Percentiles rank a stretch among this genome's conserved stretches.
Conservation (phyloP, 805 yeast genomes). For the Kodamaea fukazawae region DNA sequence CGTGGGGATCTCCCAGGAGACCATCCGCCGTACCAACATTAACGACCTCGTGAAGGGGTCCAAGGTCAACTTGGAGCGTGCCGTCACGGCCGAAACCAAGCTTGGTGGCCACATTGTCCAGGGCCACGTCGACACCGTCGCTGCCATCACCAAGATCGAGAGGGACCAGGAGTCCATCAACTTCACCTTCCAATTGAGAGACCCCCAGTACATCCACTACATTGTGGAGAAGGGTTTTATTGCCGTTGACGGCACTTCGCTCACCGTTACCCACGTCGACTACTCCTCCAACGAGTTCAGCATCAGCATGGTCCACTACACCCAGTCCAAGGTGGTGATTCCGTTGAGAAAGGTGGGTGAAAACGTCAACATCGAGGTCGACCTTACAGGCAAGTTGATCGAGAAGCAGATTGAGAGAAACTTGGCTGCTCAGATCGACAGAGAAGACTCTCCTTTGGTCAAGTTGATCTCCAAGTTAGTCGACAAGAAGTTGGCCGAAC, state of each 20-base stretch:
- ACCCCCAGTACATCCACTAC: constrained; percentile 58
- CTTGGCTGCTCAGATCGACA: constrained; percentile 51
- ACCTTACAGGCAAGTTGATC: constrained; percentile 85
- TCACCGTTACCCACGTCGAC: constrained; percentile 82
- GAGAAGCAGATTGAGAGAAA: constrained; percentile 75
- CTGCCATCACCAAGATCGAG: constrained; percentile 50
- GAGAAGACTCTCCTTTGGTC: constrained; percentile 48
- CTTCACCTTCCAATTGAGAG: constrained; percentile 71
- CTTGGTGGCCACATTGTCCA: constrained; percentile 98
- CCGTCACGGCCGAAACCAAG: constrained; percentile 77
- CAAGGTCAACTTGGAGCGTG: constrained; percentile 86
- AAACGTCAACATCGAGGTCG: constrained; percentile 88
- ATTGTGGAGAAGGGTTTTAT: constrained; percentile 96
- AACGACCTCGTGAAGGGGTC: constrained; percentile 57
- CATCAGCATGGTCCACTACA: constrained; percentile 88
- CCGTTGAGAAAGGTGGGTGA: constrained; percentile 64
- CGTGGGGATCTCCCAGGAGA: constrained; percentile 92
- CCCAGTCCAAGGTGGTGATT: constrained; percentile 77
- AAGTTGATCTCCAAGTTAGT: constrained; percentile 40
- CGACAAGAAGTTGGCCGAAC: constrained; percentile 26
- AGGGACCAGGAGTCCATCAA: constrained; percentile 76
- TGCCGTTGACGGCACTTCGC: constrained; percentile 87
- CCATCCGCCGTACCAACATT: constrained; percentile 75
- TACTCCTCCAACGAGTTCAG: constrained; percentile 56
- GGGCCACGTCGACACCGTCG: constrained; percentile 94